Evolutionary conservation across 1,284 basidiomycete genomes (phyloP).

Genomic region (Naganishia albida): DNA sequence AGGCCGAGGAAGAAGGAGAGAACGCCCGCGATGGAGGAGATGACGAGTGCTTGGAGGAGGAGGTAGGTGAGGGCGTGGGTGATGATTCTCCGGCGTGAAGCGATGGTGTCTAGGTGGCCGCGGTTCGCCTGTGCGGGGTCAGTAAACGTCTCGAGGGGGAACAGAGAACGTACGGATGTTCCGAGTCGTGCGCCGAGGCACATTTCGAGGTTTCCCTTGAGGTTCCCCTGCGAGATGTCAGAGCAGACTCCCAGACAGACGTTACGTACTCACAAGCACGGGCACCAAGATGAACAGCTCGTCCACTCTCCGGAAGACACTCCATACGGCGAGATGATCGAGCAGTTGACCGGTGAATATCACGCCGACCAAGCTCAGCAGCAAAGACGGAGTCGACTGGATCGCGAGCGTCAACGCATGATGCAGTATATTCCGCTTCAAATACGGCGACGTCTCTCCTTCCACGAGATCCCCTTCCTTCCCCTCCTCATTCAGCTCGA

Average conservation of each 20-base stretch:
- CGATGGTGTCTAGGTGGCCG: slow-evolving; percentile 30
- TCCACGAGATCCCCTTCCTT: not conserved
- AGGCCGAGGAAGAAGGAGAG: slow-evolving; percentile 74
- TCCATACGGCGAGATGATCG: slow-evolving; percentile 84
- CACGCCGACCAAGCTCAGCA: slow-evolving; percentile 57
- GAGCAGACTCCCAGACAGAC: not conserved
- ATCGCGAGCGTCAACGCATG: slow-evolving; percentile 21
- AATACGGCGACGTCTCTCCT: not conserved
- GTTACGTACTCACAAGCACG: slow-evolving; percentile 60
- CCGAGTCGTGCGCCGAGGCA: slow-evolving; percentile 62
- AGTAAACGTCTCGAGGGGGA: not conserved
- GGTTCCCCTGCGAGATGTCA: slow-evolving; percentile 61
- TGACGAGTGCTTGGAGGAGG: slow-evolving; percentile 89
- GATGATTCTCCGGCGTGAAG: slow-evolving; percentile 60
- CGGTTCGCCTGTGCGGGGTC: slow-evolving; percentile 19
- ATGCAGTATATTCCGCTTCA: slow-evolving; percentile 10
- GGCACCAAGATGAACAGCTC: slow-evolving; percentile 97
- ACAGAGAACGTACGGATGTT: slow-evolving; percentile 47
- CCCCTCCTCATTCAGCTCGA: not conserved
- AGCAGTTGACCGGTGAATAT: slow-evolving; percentile 86
- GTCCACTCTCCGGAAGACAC: slow-evolving; percentile 82
- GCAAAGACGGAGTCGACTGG: slow-evolving; percentile 55
- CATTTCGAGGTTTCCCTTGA: slow-evolving; percentile 97
- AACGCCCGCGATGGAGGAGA: slow-evolving; percentile 81
- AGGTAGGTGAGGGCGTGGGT: slow-evolving; percentile 81